Conservation (phyloP, 768 basidiomycete genomes). For the Agrocybe chaxingu region DNA sequence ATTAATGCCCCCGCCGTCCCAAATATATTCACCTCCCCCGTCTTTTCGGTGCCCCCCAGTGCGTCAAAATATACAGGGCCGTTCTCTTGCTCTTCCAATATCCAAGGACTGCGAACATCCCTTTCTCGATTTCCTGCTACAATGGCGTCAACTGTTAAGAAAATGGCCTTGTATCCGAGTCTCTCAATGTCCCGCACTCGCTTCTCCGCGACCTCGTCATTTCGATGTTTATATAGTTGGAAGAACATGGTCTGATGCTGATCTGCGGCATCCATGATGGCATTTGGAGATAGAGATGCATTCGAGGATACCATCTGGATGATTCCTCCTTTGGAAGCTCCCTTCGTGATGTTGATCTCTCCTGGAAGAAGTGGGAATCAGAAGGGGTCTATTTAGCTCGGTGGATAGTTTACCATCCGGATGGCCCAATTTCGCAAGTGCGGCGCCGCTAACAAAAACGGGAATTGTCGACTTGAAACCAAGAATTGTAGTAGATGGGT, state of each 20-base stretch:
- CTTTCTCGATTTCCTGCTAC: constrained; percentile 77
- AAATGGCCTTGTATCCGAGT: constrained; percentile 84
- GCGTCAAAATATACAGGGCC: constrained; percentile 24
- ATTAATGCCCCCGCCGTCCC: constrained; percentile 71
- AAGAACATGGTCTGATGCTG: constrained; percentile 69
- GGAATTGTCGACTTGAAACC: constrained; percentile 72
- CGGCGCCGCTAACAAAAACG: constrained; percentile 80
- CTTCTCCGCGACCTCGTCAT: constrained; percentile 62
- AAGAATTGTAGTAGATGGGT: constrained; percentile 72
- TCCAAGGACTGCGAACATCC: constrained; percentile 63
- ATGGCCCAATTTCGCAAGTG: constrained; percentile 83
- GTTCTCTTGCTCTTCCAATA: constrained; percentile 53
- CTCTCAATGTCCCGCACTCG: constrained; percentile 68
- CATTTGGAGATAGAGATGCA: constrained; percentile 62
- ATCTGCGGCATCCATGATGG: constrained; percentile 55
- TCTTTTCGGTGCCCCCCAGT: constrained; percentile 29
- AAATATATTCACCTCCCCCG: constrained; percentile 35
- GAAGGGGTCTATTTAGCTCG: background rate
- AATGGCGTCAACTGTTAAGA: constrained; percentile 90
- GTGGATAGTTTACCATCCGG: constrained; percentile 48
- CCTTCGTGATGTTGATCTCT: constrained; percentile 78
- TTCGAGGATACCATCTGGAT: constrained; percentile 87
- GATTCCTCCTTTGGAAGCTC: constrained; percentile 60
- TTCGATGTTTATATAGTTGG: constrained; percentile 81
- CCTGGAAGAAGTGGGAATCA: constrained; percentile 36